phyloP scores from a whole-genome alignment of 164 flowering plant genomes.

The Vitis rotundifolia region DNA sequence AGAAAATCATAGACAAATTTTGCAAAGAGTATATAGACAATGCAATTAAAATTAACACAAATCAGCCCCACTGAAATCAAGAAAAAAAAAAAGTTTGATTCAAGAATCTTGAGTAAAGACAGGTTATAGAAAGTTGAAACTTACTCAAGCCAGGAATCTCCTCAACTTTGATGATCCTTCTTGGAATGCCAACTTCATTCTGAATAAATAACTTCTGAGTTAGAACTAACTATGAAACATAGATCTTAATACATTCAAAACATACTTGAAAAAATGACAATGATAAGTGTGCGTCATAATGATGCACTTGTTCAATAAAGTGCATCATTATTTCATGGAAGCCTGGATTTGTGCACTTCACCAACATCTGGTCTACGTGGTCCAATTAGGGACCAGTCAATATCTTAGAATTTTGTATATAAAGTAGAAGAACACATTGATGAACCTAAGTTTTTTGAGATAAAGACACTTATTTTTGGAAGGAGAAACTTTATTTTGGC shows the following conservation, averaged over 20 bases:
- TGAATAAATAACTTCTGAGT: slow-evolving; percentile 27
- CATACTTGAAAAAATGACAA: not conserved
- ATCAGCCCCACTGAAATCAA: not conserved
- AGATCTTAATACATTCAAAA: not conserved
- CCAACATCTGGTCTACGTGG: too few relatives aligned
- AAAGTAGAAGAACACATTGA: too few relatives aligned
- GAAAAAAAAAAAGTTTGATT: not conserved
- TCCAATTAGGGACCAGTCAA: too few relatives aligned
- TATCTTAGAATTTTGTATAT: too few relatives aligned
- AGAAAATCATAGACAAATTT: too few relatives aligned
- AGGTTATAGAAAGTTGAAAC: slow-evolving; percentile 20
- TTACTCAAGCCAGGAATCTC: slow-evolving; percentile 95
- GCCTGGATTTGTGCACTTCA: too few relatives aligned
- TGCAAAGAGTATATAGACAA: too few relatives aligned
- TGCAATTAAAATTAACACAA: not conserved
- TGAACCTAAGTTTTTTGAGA: too few relatives aligned
- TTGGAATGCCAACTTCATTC: slow-evolving; percentile 91
- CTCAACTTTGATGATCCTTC: slow-evolving; percentile 70
- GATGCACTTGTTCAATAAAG: too few relatives aligned
- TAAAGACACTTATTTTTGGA: too few relatives aligned
- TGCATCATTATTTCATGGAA: too few relatives aligned
- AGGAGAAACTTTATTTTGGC: not conserved
- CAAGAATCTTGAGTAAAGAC: not conserved
- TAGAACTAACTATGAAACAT: slow-evolving; percentile 5
- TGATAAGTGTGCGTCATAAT: not conserved